Evolutionary conservation across 2,329 filamentous ascomycete species (phyloP).

Genomic region (Corniculantispora saksenae): DNA sequence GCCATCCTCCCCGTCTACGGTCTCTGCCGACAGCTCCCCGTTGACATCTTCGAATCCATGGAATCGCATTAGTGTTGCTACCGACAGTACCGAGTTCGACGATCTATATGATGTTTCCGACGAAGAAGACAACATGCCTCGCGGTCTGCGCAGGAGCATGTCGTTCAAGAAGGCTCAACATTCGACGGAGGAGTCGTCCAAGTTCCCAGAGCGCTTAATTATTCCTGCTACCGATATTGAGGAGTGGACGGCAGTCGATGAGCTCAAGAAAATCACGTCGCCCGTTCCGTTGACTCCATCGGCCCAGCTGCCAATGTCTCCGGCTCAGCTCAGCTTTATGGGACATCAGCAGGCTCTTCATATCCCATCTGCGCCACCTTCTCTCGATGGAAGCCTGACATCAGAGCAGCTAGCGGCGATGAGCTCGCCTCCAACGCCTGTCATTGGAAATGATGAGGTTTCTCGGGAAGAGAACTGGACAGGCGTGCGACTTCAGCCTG

Average conservation of each 20-base stretch:
- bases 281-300: conserved; percentile 66
- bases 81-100: conserved; percentile 74
- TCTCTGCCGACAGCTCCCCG: conserved; percentile 55
- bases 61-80: conserved; percentile 64
- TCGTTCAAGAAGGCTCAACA: conserved; percentile 45
- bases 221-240: conserved; percentile 48
- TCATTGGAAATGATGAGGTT: conserved; percentile 60
- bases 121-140: conserved; percentile 57
- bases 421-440: conserved; percentile 82
- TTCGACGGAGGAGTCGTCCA: conserved; percentile 26
- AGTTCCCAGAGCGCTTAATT: conserved; percentile 46
- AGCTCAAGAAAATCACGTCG: conserved; percentile 52
- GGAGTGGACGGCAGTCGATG: conserved; percentile 46
- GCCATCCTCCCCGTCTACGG: conserved; percentile 60
- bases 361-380: conserved; percentile 79
- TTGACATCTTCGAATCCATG: conserved; percentile 60
- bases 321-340: conserved; percentile 72
- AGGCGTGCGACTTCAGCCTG: conserved; percentile 74
- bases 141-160: conserved; percentile 28
- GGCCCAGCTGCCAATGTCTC: conserved; percentile 72
- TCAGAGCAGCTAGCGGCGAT: conserved; percentile 84
- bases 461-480: conserved; percentile 66
- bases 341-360: conserved; percentile 61
- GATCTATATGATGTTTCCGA: conserved; percentile 87
- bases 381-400: conserved; percentile 82